phyloP scores from a whole-genome alignment of 768 basidiomycete species.

The Leccinum rimulosum region DNA sequence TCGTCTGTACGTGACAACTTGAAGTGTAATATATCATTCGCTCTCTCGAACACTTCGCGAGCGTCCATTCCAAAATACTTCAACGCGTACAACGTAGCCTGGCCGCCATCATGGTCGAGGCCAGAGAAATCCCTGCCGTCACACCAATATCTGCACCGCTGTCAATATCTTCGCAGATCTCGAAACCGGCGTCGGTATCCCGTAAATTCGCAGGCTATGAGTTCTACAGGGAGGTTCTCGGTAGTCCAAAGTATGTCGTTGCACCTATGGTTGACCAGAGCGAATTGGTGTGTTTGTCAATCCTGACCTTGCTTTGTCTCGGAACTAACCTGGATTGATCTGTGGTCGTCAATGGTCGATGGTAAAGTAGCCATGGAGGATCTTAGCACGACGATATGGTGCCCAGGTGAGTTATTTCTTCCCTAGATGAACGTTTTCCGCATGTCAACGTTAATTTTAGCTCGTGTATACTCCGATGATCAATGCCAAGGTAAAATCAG shows the following conservation, averaged over 20 bases:
- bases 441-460: conserved; percentile 34
- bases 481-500: conserved; percentile 68
- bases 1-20: too few species aligned
- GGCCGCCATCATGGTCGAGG: background rate
- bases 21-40: background rate
- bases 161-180: background rate
- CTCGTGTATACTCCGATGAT: conserved; percentile 99
- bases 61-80: background rate
- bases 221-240: conserved; percentile 75
- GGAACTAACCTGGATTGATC: background rate
- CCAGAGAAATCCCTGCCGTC: background rate
- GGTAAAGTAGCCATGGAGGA: conserved; percentile 79
- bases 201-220: conserved; percentile 72
- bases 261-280: conserved; percentile 99
- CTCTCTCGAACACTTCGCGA: background rate
- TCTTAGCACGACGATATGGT: conserved; percentile 77
- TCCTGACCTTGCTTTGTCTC: background rate
- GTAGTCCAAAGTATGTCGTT: conserved; percentile 85
- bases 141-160: background rate
- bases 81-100: background rate
- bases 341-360: background rate
- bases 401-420: conserved; percentile 52
- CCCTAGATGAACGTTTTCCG: too few species aligned
- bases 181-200: background rate
- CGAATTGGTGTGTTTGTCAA: conserved; percentile 68